Evolutionary conservation across 1,284 basidiomycete species (phyloP).

Genomic region (Pholiota adiposa): DNA sequence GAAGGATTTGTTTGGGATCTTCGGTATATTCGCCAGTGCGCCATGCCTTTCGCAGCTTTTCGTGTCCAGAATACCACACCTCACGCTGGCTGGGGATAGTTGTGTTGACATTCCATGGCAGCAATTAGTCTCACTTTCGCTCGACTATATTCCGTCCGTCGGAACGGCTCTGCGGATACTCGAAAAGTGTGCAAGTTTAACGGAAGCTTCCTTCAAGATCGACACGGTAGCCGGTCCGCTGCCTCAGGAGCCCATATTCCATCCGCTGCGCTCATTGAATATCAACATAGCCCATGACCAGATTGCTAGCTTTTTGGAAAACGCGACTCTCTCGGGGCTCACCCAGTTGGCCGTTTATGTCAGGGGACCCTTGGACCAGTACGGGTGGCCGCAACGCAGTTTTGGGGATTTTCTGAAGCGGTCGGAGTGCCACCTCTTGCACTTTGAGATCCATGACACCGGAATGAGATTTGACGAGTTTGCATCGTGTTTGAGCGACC

Average conservation of each 20-base stretch:
- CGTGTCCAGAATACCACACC: conserved; percentile 34
- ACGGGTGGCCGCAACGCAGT: conserved; percentile 33
- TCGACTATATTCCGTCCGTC: conserved; percentile 34
- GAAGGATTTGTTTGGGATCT: conserved; percentile 32
- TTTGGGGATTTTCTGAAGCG: conserved; percentile 33
- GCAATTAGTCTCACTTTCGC: conserved; percentile 31
- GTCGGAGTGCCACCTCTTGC: conserved; percentile 29
- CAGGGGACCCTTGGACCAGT: conserved; percentile 29
- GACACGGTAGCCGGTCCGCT: conserved; percentile 28
- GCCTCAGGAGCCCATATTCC: conserved; percentile 22
- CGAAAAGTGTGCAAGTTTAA: conserved; percentile 29
- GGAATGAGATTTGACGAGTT: conserved; percentile 33
- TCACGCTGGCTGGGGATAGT: conserved; percentile 25
- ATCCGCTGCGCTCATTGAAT: conserved; percentile 31
- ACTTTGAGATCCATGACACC: conserved; percentile 35
- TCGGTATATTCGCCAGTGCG: conserved; percentile 31
- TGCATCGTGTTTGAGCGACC: conserved; percentile 28
- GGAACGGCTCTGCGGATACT: conserved; percentile 32
- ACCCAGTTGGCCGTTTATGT: conserved; percentile 29
- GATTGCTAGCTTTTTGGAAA: conserved; percentile 31
- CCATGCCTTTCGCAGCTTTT: conserved; percentile 32
- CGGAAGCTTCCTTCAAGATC: conserved; percentile 30
- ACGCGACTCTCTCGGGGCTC: conserved; percentile 30
- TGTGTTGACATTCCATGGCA: conserved; percentile 33
- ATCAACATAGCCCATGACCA: conserved; percentile 32